Evolutionary conservation across 106 monocot genomes (phyloP), one percentile per base, ranked within the genome.

Genomic region (Dioscorea dumetorum): DNA sequence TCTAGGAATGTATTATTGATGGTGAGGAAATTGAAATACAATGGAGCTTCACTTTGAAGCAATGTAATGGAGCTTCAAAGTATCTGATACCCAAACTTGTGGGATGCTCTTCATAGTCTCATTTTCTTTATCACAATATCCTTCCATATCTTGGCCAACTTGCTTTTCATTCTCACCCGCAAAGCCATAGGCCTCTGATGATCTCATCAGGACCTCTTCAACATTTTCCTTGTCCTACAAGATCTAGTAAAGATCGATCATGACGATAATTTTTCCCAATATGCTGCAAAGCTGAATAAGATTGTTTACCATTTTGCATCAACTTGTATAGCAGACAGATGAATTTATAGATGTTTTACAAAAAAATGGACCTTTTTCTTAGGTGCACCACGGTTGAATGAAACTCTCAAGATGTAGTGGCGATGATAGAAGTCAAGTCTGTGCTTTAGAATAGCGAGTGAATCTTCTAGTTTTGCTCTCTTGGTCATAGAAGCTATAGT

Each of bases 211-310:
- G 13, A 64, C 16, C 41, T 41, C 41, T 63, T 71, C 76, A 22
- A 87, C 90, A 58, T 58, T 78, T 31, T 87, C 90, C 74, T 94
- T 94, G 16, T 90, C 90, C 94, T 87, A 94, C 14, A 90, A 71
- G 50, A 94, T 61, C 60, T 83, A 28, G 53, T 94, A 94, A 14
- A 90, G 80, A 18, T 87, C 94, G 33, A 78, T 54, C 19, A 85
- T 85, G 33, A 94, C 90, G 61, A 83, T 50, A 54, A 72, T 22
- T 20, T 82, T 90, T 73, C 94, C 94, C 16, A 90, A 74, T 79
- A 94, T 74, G 76, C 94, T 94, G 41, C 50, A 82, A 62, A n/a
- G 33, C 15, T 4, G n/a, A 65, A 58, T 2, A 61, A 51, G 28
- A 73, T 8, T 60, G 14, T 61, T 28, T 11, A 61, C 3, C 23